phyloP scores from a whole-genome alignment of 2,329 filamentous ascomycete genomes.

The Xylariaceae sp. region DNA sequence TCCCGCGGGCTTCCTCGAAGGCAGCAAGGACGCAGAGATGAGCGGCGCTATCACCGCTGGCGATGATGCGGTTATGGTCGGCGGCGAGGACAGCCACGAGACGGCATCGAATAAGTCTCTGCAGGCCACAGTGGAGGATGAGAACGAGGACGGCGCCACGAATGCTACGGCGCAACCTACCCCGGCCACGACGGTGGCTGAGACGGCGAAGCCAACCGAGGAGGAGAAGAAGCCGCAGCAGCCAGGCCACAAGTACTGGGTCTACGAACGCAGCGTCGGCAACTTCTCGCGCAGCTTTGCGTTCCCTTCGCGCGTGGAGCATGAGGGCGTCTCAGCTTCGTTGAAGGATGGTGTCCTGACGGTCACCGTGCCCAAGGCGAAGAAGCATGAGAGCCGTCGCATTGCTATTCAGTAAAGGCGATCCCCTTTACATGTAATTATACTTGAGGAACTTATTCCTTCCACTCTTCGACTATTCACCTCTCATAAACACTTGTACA shows the following conservation, averaged over 20 bases:
- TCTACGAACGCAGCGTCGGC: conserved; percentile 61
- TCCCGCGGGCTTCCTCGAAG: conserved; percentile 45
- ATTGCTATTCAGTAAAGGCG: conserved; percentile 47
- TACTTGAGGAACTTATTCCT: no score
- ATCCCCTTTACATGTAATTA: no score
- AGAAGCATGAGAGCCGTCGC: conserved; percentile 52
- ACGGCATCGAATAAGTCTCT: conserved; percentile 34
- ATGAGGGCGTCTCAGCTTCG: conserved; percentile 55
- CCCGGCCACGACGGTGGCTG: conserved; percentile 25
- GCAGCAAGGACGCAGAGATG: conserved; percentile 18
- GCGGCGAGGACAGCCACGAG: conserved; percentile 9
- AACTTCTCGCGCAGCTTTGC: conserved; percentile 65
- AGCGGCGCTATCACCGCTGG: conserved; percentile 38
- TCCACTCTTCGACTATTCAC: no score
- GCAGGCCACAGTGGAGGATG: conserved; percentile 65
- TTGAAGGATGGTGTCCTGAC: conserved; percentile 64
- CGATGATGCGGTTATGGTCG: conserved; percentile 10
- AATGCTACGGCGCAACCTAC: conserved; percentile 18
- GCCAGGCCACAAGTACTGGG: conserved; percentile 61
- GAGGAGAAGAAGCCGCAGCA: conserved; percentile 15
- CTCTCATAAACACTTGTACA: no score
- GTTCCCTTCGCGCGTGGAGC: conserved; percentile 62
- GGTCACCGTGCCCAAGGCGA: conserved; percentile 62
- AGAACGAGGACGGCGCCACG: conserved; percentile 29
- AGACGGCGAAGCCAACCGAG: conserved; percentile 28